Evolutionary conservation across 108 stramenopile species (phyloP).

Genomic region (Fragilariopsis cylindrus): DNA sequence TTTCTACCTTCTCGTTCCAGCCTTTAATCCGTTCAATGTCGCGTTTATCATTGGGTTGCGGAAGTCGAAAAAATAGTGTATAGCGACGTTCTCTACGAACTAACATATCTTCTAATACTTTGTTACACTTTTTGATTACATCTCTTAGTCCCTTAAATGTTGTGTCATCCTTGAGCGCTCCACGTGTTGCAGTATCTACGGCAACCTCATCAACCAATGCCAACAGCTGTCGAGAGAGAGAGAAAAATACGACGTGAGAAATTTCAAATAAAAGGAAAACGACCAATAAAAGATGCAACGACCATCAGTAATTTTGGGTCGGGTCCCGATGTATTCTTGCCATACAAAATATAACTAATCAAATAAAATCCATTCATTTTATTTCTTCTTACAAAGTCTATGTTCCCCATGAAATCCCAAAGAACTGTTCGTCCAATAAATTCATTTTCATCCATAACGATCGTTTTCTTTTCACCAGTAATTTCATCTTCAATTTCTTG

Average conservation of each 20-base stretch:
- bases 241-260: not conserved
- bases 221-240: constrained; percentile 43
- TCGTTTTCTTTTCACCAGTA: constrained; percentile 13
- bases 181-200: constrained; percentile 82
- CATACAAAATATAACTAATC: not conserved
- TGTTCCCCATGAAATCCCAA: constrained; percentile 82
- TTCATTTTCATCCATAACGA: constrained; percentile 35
- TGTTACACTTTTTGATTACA: constrained; percentile 88
- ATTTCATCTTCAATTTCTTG: constrained; percentile 22
- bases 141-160: constrained; percentile 81
- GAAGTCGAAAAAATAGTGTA: constrained; percentile 77
- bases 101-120: constrained; percentile 80
- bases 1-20: constrained; percentile 84
- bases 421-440: constrained; percentile 48
- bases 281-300: not conserved
- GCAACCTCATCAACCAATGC: constrained; percentile 86
- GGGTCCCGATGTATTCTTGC: not conserved
- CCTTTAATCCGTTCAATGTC: constrained; percentile 65
- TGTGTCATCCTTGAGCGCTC: constrained; percentile 83
- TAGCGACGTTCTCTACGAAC: constrained; percentile 77
- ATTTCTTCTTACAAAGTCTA: constrained; percentile 71
- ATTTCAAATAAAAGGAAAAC: not conserved
- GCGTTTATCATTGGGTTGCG: constrained; percentile 49
- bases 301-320: not conserved
- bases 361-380: not conserved